A percentile compares a stretch with the other conserved stretches of the same genome.
phyloP scores from a whole-genome alignment of 2,329 filamentous ascomycete species.

The Basipetospora chlamydospora region DNA sequence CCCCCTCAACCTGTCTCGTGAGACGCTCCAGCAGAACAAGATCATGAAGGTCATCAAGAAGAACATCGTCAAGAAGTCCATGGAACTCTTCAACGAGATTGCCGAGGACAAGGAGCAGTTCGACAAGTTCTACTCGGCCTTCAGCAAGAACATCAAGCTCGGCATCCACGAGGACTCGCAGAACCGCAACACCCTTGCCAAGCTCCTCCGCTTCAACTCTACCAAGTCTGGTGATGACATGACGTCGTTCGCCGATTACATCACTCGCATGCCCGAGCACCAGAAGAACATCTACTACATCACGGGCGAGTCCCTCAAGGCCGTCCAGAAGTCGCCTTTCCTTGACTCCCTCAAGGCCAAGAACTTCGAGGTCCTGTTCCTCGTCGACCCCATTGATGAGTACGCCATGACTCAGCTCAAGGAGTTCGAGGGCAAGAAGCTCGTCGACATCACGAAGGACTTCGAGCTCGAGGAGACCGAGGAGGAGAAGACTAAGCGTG shows the following conservation, averaged over 20 bases:
- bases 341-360: conserved; percentile 96
- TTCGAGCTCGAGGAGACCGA: conserved; percentile 99
- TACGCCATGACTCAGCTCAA: conserved; percentile 99
- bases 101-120: conserved; percentile 99
- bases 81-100: conserved; percentile 98
- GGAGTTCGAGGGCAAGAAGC: conserved; percentile 99
- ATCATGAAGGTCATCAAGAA: conserved; percentile 99
- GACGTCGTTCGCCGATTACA: conserved; percentile 91
- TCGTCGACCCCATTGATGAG: conserved; percentile 98
- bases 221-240: conserved; percentile 96
- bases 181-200: conserved; percentile 85
- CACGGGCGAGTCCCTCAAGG: conserved; percentile 98
- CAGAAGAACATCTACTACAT: conserved; percentile 99
- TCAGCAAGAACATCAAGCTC: conserved; percentile 99
- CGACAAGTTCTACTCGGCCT: conserved; percentile 99
- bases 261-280: conserved; percentile 98
- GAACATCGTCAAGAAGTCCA: conserved; percentile 99
- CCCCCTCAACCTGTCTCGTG: conserved; percentile 97
- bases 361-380: conserved; percentile 98
- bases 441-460: conserved; percentile 99
- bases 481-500: conserved; percentile 93
- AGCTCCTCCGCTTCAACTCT: conserved; percentile 97
- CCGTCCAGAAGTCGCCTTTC: conserved; percentile 96
- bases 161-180: conserved; percentile 99
- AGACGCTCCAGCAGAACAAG: conserved; percentile 99